These are phyloP conservation scores for Mycena venus DNA, from an alignment of 768 basidiomycete species.

Conservation along the genomic window DNA sequence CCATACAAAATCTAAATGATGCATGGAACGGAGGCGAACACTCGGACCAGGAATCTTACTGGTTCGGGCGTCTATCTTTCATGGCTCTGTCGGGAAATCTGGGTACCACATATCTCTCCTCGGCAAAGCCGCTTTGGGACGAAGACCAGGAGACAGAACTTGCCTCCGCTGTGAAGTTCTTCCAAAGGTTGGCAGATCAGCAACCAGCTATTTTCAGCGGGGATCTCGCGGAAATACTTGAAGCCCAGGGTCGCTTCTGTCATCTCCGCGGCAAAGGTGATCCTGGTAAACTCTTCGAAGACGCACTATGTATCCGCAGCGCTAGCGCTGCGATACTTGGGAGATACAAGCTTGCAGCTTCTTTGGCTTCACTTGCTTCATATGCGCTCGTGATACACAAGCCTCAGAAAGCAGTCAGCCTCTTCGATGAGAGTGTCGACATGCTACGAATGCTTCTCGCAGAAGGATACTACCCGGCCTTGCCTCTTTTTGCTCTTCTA, in stretches of 20 bases:
- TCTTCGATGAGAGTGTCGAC: constrained; percentile 25
- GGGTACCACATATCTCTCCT: constrained; percentile 6
- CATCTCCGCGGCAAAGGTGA: constrained; percentile 1
- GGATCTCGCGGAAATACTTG: constrained; percentile 30
- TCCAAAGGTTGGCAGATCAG: constrained; percentile 18
- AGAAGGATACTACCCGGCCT: constrained; percentile 4
- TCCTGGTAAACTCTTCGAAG: constrained; percentile 13
- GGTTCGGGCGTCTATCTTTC: constrained; percentile 26
- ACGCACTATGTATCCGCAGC: constrained; percentile 22
- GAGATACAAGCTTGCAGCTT: constrained; percentile 26
- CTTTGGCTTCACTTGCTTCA: constrained; percentile 11
- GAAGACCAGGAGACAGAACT: constrained; percentile 18
- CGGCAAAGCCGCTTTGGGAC: neutral
- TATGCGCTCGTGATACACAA: constrained; percentile 4
- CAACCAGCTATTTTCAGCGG: constrained; percentile 26
- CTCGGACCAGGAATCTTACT: constrained; percentile 16
- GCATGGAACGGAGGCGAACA: constrained; percentile 10
- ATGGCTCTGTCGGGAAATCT: constrained; percentile 33
- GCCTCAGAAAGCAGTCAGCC: constrained; percentile 19
- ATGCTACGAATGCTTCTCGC: constrained; percentile 13
- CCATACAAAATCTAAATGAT: constrained; percentile 7
- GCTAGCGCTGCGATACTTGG: neutral
- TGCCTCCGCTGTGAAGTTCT: constrained; percentile 16
- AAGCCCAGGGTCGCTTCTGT: constrained; percentile 24
- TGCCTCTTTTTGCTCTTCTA: constrained; percentile 11